A percentile compares a stretch with the other conserved stretches of the same genome.
These are phyloP conservation scores for Seiridium cupressi DNA, from an alignment of 2,329 filamentous ascomycete species.

Conservation along the genomic window DNA sequence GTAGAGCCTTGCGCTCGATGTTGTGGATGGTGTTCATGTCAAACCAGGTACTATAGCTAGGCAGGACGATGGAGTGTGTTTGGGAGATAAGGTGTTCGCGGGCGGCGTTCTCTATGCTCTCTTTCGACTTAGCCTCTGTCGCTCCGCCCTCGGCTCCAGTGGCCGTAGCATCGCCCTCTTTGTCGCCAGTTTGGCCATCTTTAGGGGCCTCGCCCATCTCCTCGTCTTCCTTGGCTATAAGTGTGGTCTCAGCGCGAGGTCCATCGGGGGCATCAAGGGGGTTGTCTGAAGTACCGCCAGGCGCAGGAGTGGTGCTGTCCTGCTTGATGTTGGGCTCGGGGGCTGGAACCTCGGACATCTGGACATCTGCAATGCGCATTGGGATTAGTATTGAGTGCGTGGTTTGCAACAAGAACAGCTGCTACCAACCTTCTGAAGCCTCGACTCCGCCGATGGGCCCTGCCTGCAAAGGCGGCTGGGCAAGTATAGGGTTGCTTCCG, in stretches of 20 bases:
- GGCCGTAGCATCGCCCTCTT: slow-evolving; percentile 36
- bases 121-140: slow-evolving; percentile 70
- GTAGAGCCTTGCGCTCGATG: slow-evolving; percentile 90
- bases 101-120: slow-evolving; percentile 79
- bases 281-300: slow-evolving; percentile 55
- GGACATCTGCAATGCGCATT: slow-evolving; percentile 49
- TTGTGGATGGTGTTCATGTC: slow-evolving; percentile 93
- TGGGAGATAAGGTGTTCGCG: slow-evolving; percentile 90
- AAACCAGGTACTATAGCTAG: slow-evolving; percentile 98
- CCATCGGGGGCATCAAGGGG: slow-evolving; percentile 68
- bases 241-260: slow-evolving; percentile 59
- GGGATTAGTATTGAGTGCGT: slow-evolving; percentile 4
- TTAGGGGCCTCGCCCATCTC: slow-evolving; percentile 73
- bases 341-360: slow-evolving; percentile 55
- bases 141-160: slow-evolving; percentile 44
- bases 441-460: slow-evolving; percentile 37
- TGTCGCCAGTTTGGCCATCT: slow-evolving; percentile 38
- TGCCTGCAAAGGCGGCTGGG: slow-evolving; percentile 51
- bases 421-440: slow-evolving; percentile 41
- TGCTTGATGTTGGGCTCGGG: slow-evolving; percentile 55
- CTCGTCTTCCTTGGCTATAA: slow-evolving; percentile 63
- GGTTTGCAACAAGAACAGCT: not conserved
- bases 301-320: slow-evolving; percentile 58
- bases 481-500: slow-evolving; percentile 52
- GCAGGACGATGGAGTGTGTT: slow-evolving; percentile 92